Conservation (phyloP, 129 eudicot species). For the Artemisia annua region DNA sequence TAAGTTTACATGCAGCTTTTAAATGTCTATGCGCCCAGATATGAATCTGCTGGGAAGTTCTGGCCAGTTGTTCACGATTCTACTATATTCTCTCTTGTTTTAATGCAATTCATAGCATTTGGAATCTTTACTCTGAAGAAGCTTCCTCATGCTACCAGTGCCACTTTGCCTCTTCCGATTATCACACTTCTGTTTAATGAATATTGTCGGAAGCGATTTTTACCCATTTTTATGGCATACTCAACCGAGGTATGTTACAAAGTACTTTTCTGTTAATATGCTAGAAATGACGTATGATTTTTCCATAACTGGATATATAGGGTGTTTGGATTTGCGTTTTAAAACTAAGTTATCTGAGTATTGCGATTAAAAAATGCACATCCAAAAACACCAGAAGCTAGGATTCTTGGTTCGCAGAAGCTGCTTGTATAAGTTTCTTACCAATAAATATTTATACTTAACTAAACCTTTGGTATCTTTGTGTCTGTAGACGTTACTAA, state of each 20-base stretch:
- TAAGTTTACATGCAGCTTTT: conserved; percentile 47
- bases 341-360: too few relatives aligned
- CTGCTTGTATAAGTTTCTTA: background rate
- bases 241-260: conserved; percentile 60
- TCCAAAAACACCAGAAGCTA: background rate
- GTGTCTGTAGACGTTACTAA: conserved; percentile 39
- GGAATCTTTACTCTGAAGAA: conserved; percentile 61
- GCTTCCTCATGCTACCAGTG: conserved; percentile 45
- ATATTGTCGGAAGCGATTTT: conserved; percentile 70
- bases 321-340: background rate
- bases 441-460: background rate
- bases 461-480: background rate
- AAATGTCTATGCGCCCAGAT: conserved; percentile 62
- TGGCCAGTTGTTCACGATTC: conserved; percentile 78
- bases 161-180: conserved; percentile 52
- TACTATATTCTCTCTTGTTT: conserved; percentile 61
- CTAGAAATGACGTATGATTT: background rate
- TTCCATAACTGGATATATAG: background rate
- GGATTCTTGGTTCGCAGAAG: background rate
- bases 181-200: conserved; percentile 66
- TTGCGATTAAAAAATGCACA: too few relatives aligned
- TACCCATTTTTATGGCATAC: conserved; percentile 50
- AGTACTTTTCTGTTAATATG: background rate
- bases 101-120: conserved; percentile 71
- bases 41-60: conserved; percentile 60